Evolutionary conservation across 2,329 filamentous ascomycete species (phyloP), one percentile per base, ranked within the genome.

Genomic region (Septoria petroselini): DNA sequence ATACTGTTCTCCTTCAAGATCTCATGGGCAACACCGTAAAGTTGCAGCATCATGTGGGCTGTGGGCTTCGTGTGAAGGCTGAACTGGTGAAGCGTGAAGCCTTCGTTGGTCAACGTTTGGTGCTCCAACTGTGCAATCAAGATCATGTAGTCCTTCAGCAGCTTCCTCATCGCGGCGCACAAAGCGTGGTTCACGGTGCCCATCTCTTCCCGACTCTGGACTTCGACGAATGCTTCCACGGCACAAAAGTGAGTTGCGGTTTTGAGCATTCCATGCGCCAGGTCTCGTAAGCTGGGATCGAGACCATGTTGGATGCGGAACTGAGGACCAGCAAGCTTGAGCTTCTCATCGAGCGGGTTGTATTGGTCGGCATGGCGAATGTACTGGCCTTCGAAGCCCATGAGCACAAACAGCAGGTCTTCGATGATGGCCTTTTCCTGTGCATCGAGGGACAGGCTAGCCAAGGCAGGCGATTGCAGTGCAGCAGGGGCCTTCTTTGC

Each of bases 311-410:
- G 73, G 54, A 96, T 83, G 56, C 83, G 83, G 71, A 90, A 97
- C 7, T 77, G 73, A 1, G 93, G 93, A 0, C 93, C 93, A 4
- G 85, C 79, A 41, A 98, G 75, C 11, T 91, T 83, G 63, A 94
- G 89, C 62, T 91, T 88, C 71, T 98, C 93, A 43, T 88, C 83
- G 2, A 79, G 74, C 0, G 91, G 89, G 60, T 95, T 84, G 67
- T 95, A 97, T 7, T 81, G 80, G 58, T 88, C 86, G 51, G 80
- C 80, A 66, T 89, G 97, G 48, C 88, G 86, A 54, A 98, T 87
- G 66, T 97, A 97, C 68, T 95, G 90, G n/a, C 93, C 93, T 70
- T 98, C 93, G 57, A 90, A 95, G 18, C 93, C 93, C 91, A 98
- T 96, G 62, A 97, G 94, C 4, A 95, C 90, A 65, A 91, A 96